These are phyloP conservation scores for Talaromyces borbonicus DNA, from an alignment of 495 filamentous ascomycete genomes.

Conservation along the genomic window DNA sequence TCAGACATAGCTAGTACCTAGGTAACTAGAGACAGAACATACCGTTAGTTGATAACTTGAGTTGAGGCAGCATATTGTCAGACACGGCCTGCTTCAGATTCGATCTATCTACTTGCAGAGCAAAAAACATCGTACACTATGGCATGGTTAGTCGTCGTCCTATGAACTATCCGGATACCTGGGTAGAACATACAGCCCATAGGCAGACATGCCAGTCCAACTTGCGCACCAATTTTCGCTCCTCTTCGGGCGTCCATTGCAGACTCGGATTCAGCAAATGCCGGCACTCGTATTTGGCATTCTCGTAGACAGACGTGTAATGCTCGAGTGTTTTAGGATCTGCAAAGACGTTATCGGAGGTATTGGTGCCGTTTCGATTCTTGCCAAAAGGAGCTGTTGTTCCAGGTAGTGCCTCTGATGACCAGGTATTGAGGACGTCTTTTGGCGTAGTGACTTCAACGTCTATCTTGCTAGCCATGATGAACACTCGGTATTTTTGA, in stretches of 20 bases:
- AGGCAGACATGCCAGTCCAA: slow-evolving; percentile 7
- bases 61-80: slow-evolving; percentile 38
- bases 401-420: neutral
- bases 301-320: slow-evolving; percentile 37
- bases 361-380: neutral
- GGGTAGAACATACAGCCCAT: neutral
- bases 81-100: slow-evolving; percentile 39
- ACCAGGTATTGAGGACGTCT: neutral
- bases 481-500: too few relatives aligned
- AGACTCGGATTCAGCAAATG: slow-evolving; percentile 42
- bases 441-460: too few relatives aligned
- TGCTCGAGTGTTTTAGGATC: slow-evolving; percentile 34
- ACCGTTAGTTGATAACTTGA: slow-evolving; percentile 41
- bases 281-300: slow-evolving; percentile 40
- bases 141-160: neutral
- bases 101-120: slow-evolving; percentile 38
- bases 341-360: slow-evolving; percentile 24
- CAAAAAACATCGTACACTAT: slow-evolving; percentile 37
- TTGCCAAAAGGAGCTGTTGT: too few relatives aligned
- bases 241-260: slow-evolving; percentile 37
- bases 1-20: too few relatives aligned
- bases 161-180: neutral
- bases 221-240: slow-evolving; percentile 38
- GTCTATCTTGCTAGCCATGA: too few relatives aligned
- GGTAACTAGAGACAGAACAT: neutral